phyloP scores from a whole-genome alignment of 73 alveolate species.

The Uronychia binucleata region DNA sequence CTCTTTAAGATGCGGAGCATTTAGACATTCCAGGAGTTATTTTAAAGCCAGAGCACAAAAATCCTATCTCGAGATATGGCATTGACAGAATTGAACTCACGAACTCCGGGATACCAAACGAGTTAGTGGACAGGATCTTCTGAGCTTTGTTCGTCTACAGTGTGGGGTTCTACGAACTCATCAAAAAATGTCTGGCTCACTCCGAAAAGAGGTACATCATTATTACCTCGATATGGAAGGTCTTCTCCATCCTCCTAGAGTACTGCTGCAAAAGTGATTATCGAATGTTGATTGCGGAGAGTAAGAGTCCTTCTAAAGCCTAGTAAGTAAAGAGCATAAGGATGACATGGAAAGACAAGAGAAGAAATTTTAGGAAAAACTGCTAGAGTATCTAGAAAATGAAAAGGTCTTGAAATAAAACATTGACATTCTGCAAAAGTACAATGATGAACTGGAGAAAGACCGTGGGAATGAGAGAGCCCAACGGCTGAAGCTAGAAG shows the following conservation, averaged over 20 bases:
- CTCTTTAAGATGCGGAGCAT: slow-evolving; percentile 52
- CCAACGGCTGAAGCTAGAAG: slow-evolving; percentile 49
- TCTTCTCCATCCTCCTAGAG: slow-evolving; percentile 45
- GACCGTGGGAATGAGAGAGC: slow-evolving; percentile 49
- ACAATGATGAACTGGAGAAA: slow-evolving; percentile 47
- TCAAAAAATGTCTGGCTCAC: slow-evolving; percentile 35
- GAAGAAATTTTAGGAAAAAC: slow-evolving; percentile 30
- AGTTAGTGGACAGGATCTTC: slow-evolving; percentile 28
- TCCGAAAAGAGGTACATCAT: slow-evolving; percentile 33
- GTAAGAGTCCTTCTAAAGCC: not conserved
- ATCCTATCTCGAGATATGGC: slow-evolving; percentile 43
- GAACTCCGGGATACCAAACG: slow-evolving; percentile 44
- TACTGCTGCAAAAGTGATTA: slow-evolving; percentile 52
- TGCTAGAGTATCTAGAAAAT: slow-evolving; percentile 31
- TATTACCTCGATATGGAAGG: slow-evolving; percentile 51
- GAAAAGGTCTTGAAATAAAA: slow-evolving; percentile 31
- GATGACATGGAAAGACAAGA: slow-evolving; percentile 39
- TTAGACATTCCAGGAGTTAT: slow-evolving; percentile 44
- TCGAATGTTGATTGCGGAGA: slow-evolving; percentile 21
- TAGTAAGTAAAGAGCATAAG: slow-evolving; percentile 31
- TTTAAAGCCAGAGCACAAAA: slow-evolving; percentile 26
- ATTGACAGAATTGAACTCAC: slow-evolving; percentile 47
- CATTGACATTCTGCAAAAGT: slow-evolving; percentile 37
- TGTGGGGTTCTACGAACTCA: slow-evolving; percentile 46
- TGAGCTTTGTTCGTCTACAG: slow-evolving; percentile 44